Conservation (phyloP, 1,284 basidiomycete genomes). For the Rhodotorula sp. region DNA sequence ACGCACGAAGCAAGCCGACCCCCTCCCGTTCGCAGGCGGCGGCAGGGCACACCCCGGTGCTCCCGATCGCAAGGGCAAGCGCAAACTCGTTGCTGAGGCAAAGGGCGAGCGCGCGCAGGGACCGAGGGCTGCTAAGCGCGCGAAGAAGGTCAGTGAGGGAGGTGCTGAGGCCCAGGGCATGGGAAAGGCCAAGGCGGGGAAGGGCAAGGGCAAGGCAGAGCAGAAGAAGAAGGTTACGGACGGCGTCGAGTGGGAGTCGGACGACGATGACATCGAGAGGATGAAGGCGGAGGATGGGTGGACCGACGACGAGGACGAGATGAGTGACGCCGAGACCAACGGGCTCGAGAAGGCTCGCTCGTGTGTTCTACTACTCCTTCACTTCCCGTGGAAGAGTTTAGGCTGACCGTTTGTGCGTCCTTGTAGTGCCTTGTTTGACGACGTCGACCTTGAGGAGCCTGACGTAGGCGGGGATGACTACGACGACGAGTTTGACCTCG, state of each 20-base stretch:
- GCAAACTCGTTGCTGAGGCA: slow-evolving; percentile 32
- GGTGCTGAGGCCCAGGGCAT: not conserved
- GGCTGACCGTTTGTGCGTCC: not conserved
- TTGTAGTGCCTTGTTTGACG: slow-evolving; percentile 42
- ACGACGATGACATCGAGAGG: slow-evolving; percentile 33
- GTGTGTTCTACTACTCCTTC: slow-evolving; percentile 19
- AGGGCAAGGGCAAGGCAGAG: slow-evolving; percentile 13
- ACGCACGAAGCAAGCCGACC: slow-evolving; percentile 37
- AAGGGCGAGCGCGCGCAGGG: slow-evolving; percentile 12
- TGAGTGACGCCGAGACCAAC: slow-evolving; percentile 28
- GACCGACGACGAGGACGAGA: slow-evolving; percentile 27
- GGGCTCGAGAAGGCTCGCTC: slow-evolving; percentile 37
- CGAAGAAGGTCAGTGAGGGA: not conserved
- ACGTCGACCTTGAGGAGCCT: slow-evolving; percentile 44
- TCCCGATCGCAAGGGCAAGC: slow-evolving; percentile 33
- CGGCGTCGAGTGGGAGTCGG: slow-evolving; percentile 24
- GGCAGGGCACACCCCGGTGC: slow-evolving; percentile 30
- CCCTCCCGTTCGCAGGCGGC: slow-evolving; percentile 23
- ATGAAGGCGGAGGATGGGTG: slow-evolving; percentile 29
- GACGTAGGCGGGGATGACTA: slow-evolving; percentile 48
- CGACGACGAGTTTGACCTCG: slow-evolving; percentile 44
- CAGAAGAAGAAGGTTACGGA: slow-evolving; percentile 15
- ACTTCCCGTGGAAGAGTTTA: not conserved
- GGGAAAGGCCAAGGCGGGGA: not conserved
- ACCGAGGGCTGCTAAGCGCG: not conserved